Percentiles rank a stretch among this genome's conserved stretches.
Conservation (phyloP, 2,329 filamentous ascomycete species). For the Arthrobotrys musiformis region DNA sequence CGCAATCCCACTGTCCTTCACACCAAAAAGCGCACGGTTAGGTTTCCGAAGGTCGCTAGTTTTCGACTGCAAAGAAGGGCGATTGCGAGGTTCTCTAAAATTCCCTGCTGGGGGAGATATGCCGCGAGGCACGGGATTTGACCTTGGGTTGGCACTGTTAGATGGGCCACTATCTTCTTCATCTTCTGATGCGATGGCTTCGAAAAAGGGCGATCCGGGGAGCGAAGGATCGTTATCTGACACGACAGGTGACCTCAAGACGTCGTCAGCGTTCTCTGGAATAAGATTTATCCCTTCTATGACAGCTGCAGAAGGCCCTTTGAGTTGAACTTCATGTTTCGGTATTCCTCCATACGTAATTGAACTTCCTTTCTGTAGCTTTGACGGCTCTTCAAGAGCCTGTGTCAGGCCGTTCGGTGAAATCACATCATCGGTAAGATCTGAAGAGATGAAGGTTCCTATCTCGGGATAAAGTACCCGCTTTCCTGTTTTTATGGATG, state of each 20-base stretch:
- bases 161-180: not conserved
- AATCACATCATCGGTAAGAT: not conserved
- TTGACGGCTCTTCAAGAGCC: not conserved
- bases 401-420: not conserved
- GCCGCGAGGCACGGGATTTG: not conserved
- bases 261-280: conserved; percentile 26
- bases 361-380: not conserved
- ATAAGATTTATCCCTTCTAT: conserved; percentile 45
- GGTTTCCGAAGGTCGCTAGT: conserved; percentile 31
- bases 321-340: conserved; percentile 28
- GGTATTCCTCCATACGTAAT: conserved; percentile 22
- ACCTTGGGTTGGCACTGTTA: conserved; percentile 1
- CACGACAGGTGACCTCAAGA: conserved; percentile 28
- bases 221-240: conserved; percentile 41
- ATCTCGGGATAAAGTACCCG: conserved; percentile 21
- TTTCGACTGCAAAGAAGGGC: conserved; percentile 16
- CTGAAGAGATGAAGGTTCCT: not conserved
- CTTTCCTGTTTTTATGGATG: not conserved
- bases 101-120: not conserved
- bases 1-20: conserved; percentile 56
- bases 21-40: conserved; percentile 33
- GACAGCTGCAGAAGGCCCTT: conserved; percentile 23
- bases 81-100: conserved; percentile 13
- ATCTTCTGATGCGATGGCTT: conserved; percentile 8
- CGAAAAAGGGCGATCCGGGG: conserved; percentile 34